Percentiles rank a stretch among this genome's conserved stretches.
phyloP scores from a whole-genome alignment of 768 basidiomycete genomes.

The Mycena alexandri region DNA sequence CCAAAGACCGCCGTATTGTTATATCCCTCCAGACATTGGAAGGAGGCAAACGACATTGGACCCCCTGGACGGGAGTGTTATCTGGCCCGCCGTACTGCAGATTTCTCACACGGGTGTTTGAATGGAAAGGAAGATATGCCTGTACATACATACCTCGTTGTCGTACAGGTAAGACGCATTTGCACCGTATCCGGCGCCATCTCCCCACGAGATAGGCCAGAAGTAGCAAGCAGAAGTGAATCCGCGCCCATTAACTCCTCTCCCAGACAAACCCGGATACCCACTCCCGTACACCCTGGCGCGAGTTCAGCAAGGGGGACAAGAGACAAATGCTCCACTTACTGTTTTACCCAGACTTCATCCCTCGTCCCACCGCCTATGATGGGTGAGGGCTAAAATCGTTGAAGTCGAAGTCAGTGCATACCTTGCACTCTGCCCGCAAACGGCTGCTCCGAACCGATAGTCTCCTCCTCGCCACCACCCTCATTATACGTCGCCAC shows the following conservation, averaged over 20 bases:
- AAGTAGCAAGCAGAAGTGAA: slow-evolving; percentile 66
- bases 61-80: slow-evolving; percentile 65
- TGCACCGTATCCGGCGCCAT: slow-evolving; percentile 38
- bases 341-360: no score
- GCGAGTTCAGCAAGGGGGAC: no score
- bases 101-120: no score
- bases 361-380: no score
- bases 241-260: slow-evolving; percentile 56
- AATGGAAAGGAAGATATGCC: no score
- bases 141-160: slow-evolving; percentile 53
- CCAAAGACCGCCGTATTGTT: slow-evolving; percentile 66
- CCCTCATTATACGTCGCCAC: no score
- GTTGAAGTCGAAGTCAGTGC: no score
- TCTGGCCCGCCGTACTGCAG: slow-evolving; percentile 58
- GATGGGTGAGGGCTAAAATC: no score
- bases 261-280: slow-evolving; percentile 58
- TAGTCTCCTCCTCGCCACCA: no score
- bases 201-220: slow-evolving; percentile 68
- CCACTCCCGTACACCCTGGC: slow-evolving; percentile 67
- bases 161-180: slow-evolving; percentile 43
- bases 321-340: no score
- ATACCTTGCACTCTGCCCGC: no score
- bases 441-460: no score
- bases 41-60: slow-evolving; percentile 51
- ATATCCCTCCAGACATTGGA: slow-evolving; percentile 67